phyloP scores from a whole-genome alignment of 176 grass and related monocot species.

The barley (Hordeum vulgare) region DNA sequence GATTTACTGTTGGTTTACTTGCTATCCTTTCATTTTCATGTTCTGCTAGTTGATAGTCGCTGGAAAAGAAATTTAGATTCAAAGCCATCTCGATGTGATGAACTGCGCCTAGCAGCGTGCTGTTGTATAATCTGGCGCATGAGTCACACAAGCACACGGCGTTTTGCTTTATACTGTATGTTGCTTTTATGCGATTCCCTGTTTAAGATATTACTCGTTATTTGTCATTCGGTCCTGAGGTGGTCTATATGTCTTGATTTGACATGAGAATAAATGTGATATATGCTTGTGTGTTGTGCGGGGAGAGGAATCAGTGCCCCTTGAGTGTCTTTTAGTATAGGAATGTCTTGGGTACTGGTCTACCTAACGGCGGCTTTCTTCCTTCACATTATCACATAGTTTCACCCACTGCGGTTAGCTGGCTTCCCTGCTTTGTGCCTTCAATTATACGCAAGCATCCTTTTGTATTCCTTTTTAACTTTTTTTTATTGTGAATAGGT shows the following conservation, averaged over 20 bases:
- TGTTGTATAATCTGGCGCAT: not conserved
- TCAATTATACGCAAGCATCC: constrained; percentile 21
- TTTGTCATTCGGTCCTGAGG: not conserved
- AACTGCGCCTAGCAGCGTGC: not conserved
- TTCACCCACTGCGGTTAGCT: constrained; percentile 22
- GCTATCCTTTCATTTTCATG: not conserved
- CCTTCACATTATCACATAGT: constrained; percentile 18
- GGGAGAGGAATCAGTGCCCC: constrained; percentile 19
- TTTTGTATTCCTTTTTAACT: not conserved
- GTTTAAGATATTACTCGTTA: not conserved
- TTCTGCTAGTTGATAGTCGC: not conserved
- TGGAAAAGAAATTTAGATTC: not conserved
- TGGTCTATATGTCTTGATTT: not conserved
- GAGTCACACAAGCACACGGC: not conserved
- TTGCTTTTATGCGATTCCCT: not conserved
- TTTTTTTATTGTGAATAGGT: constrained; percentile 14
- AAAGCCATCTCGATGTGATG: not conserved
- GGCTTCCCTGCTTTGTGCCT: constrained; percentile 11
- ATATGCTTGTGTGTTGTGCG: constrained; percentile 25
- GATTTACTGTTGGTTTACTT: not conserved
- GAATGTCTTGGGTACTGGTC: constrained; percentile 35
- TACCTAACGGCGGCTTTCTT: constrained; percentile 27
- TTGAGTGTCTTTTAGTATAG: constrained; percentile 48
- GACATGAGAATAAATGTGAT: constrained; percentile 10
- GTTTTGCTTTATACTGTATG: constrained; percentile 9